Conservation (phyloP, 371 early-diverging fungal genomes). For the Mucor circinelloides region DNA sequence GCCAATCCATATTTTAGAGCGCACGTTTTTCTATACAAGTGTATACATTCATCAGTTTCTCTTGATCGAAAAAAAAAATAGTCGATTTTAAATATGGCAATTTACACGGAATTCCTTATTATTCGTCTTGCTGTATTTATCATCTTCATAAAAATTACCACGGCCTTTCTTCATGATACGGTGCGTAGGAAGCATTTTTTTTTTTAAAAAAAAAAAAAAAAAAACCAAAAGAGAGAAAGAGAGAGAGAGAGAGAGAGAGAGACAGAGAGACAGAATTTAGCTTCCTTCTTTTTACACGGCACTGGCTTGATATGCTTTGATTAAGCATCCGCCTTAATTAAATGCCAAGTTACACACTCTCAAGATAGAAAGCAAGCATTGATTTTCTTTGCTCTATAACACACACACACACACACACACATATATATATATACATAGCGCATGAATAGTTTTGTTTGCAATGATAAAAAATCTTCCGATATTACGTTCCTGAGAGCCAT, state of each 20-base stretch:
- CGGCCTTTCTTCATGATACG: conserved; percentile 32
- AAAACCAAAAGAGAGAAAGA: background rate
- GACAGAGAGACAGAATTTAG: no score
- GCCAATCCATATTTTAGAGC: background rate
- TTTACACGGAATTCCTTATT: background rate
- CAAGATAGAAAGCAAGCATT: no score
- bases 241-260: background rate
- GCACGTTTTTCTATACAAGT: background rate
- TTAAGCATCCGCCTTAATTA: background rate
- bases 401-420: background rate
- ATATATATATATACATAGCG: background rate
- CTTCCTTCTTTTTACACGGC: no score
- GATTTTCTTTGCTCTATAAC: background rate
- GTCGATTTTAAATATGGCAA: background rate
- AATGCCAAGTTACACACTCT: background rate
- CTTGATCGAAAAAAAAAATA: background rate
- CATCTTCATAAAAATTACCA: conserved; percentile 36
- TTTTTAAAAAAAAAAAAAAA: no score
- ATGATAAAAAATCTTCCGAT: conserved; percentile 6
- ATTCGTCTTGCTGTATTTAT: conserved; percentile 15
- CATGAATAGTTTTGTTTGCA: background rate
- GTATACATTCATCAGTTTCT: background rate
- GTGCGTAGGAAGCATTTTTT: conserved; percentile 44
- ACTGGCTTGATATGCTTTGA: background rate
- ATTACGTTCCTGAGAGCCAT: conserved; percentile 8